Percentiles rank a stretch among this genome's conserved stretches.
Evolutionary conservation across 805 yeast genomes (phyloP).

Genomic region (Barnettozyma pratensis): DNA sequence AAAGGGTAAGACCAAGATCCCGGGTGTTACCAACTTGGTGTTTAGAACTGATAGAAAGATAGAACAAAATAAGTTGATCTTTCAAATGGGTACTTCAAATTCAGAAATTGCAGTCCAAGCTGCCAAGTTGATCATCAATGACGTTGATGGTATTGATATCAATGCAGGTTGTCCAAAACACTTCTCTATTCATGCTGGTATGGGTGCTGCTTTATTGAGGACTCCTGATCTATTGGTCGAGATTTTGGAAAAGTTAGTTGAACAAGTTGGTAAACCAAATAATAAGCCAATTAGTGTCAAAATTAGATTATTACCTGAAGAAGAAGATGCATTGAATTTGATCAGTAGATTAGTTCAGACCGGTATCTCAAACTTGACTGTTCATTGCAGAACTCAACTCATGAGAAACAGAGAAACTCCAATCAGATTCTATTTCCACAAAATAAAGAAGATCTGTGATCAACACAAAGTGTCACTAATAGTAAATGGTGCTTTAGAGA

Average conservation of each 20-base stretch:
- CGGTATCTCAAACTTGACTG: constrained; percentile 80
- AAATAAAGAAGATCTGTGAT: constrained; percentile 57
- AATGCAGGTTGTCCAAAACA: constrained; percentile 98
- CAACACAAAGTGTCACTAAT: constrained; percentile 63
- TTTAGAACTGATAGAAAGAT: constrained; percentile 65
- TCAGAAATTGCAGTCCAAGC: constrained; percentile 87
- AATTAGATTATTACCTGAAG: constrained; percentile 69
- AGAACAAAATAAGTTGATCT: constrained; percentile 67
- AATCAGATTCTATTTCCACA: constrained; percentile 60
- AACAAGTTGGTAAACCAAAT: constrained; percentile 72
- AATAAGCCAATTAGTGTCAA: constrained; percentile 85
- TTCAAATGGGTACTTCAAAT: constrained; percentile 86
- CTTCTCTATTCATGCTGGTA: constrained; percentile 89
- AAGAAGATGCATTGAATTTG: constrained; percentile 53
- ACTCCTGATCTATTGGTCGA: constrained; percentile 76
- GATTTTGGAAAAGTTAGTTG: constrained; percentile 65
- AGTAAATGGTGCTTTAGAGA: constrained; percentile 72
- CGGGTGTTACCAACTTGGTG: constrained; percentile 49
- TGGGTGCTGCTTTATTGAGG: constrained; percentile 90
- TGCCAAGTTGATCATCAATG: constrained; percentile 71
- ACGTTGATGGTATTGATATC: constrained; percentile 89
- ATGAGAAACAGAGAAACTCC: constrained; percentile 90
- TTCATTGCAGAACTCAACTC: constrained; percentile 84
- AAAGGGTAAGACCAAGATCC: constrained; percentile 36
- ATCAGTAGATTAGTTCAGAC: constrained; percentile 59